Evolutionary conservation across 2,329 filamentous ascomycete genomes (phyloP).

Genomic region (Epichloe hybrida): DNA sequence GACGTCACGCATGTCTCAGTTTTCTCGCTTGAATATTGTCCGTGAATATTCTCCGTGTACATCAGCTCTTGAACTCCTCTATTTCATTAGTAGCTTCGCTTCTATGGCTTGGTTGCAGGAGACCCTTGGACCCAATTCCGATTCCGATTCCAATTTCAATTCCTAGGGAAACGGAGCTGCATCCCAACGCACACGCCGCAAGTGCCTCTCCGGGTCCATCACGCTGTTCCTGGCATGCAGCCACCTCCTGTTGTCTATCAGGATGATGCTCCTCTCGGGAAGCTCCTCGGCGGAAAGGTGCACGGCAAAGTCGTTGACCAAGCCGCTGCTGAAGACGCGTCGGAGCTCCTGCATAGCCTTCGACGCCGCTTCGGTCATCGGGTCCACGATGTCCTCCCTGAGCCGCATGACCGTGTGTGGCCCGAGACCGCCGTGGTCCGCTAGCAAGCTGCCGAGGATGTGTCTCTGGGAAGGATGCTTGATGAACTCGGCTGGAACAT

Average conservation of each 20-base stretch:
- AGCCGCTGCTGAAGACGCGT: not conserved
- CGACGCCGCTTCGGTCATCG: not conserved
- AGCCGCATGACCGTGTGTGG: not conserved
- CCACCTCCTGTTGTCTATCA: constrained; percentile 12
- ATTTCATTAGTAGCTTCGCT: no score
- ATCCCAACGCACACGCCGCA: constrained; percentile 17
- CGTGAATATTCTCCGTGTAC: no score
- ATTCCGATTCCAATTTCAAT: no score
- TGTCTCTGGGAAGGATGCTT: not conserved
- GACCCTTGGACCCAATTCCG: no score
- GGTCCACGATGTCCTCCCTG: not conserved
- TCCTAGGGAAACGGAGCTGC: not conserved
- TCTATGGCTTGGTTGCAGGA: no score
- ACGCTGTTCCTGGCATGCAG: constrained; percentile 20
- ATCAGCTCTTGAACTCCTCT: no score
- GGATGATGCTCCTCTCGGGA: not conserved
- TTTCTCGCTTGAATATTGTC: no score
- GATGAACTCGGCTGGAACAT: not conserved
- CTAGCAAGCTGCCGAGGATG: not conserved
- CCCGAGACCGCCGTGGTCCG: not conserved
- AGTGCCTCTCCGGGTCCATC: constrained; percentile 19
- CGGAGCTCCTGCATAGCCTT: not conserved
- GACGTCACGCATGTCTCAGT: no score
- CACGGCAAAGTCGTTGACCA: not conserved
- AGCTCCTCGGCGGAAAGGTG: not conserved